Base-by-base conservation (phyloP, 1,139 yeast species). In the Candida tetrigidarum region DNA sequence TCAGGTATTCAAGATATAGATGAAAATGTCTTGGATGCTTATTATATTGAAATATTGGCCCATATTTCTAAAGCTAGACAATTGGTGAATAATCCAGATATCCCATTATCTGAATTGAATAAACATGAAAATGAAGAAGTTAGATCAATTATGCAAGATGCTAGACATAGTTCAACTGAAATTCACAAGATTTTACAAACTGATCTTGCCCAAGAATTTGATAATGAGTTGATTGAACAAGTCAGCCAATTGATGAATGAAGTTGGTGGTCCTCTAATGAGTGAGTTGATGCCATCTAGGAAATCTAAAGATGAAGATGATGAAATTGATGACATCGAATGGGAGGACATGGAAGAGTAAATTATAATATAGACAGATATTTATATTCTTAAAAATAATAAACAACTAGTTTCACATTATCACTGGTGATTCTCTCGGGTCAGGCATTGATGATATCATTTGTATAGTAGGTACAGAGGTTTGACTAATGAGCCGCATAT, bases 11-110 rank as follows among this genome's bases (percentile, higher is more conserved):
- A 84, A 55, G 92, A 87, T 50, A 79, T 92, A 42, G 91, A 92
- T 64, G 97, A 92, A 56, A 85, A 83, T 53, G 81, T 88, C 49
- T 71, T 89, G 46, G 98, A 92, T 56, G 76, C 85, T 29, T 85
- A 80, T 59, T 92, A 92, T 60, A 71, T 90, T 53, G 96, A 89
- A 59, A 95, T 95, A 0, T 80, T 91, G 57, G 83, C 95, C 0
- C 74, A 83, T 57, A 77, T 83, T 50, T 71, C 88, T 55, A 72
- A 69, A 43, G 83, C 84, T 12, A 82, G 83, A 50, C 62, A 72
- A 48, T 53, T 59, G 5, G 66, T 46, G 42, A 81, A 80, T 51
- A 80, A 80, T 56, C 74, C 82, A 54, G 82, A 79, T 14, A 56
- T 74, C 20, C 69, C 71, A 9, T 51, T 78, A 15, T 58, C 61